Base-by-base conservation (phyloP, 2,329 filamentous ascomycete species). In the Trichoderma polysporum region DNA sequence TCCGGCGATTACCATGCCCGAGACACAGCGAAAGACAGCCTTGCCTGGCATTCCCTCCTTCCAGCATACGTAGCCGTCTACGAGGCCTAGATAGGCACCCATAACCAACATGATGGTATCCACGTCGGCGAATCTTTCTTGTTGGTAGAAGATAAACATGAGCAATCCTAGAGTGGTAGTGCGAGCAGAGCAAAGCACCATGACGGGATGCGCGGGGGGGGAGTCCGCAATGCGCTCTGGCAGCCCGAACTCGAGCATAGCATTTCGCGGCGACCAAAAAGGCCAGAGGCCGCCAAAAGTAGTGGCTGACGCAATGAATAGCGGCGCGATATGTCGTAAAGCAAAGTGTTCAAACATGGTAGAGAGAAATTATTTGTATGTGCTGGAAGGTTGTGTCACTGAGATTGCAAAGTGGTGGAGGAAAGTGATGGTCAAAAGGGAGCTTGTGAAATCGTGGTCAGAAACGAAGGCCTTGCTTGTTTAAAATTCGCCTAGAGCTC, bases 211-310 rank as follows among this genome's bases (percentile, higher is more conserved):
- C 22, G 66, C 61, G 31, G 59, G 41, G 22, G 54, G 66, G 12
- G 66, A 19, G 19, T 33, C 49, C 9, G 68, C 66, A 27, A 69
- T 53, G 25, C 37, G 47, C 19, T 45, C 37, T n/a, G 68, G 66
- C 19, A 69, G 31, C 9, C 68, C 68, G 19, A 69, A 69, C 15
- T 69, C 68, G 31, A 68, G 68, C 61, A 69, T 69, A 22, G 66
- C 68, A 25, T 62, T 61, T 27, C 39, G 37, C 2, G 68, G 59
- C 12, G 66, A 56, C 52, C 57, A 68, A 33, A 69, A 68, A 3
- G 68, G 68, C 68, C 68, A 69, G 35, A 69, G 45, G 12, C 68
- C 66, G 33, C 68, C 68, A 22, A 69, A 69, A 3, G 68, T 64
- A 19, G 66, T 69, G 25, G 66, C 59, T 13, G 47, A 53, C 45